Percentiles rank a stretch among this genome's conserved stretches.
Conservation (phyloP, 768 basidiomycete species). For the Dentipellis fragilis region DNA sequence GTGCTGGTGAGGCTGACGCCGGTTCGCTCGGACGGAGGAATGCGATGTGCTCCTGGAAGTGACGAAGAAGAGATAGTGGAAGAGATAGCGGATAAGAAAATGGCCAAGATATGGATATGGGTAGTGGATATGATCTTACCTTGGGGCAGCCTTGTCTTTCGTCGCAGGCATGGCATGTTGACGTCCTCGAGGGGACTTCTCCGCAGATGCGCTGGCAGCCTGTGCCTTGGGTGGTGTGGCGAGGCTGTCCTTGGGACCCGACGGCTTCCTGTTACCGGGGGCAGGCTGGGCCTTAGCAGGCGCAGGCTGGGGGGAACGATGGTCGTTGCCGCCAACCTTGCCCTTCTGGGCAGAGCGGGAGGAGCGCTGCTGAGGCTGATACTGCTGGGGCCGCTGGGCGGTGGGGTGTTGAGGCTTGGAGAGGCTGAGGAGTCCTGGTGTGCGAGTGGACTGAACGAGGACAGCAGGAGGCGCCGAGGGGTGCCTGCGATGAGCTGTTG, state of each 20-base stretch:
- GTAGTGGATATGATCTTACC: slow-evolving; percentile 21
- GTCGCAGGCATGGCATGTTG: slow-evolving; percentile 25
- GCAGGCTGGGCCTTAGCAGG: slow-evolving; percentile 19
- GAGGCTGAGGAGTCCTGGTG: slow-evolving; percentile 63
- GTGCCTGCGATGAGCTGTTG: slow-evolving; percentile 43
- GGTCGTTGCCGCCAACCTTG: slow-evolving; percentile 16
- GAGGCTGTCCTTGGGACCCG: slow-evolving; percentile 16
- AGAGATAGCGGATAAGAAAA: not conserved
- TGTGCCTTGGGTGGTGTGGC: slow-evolving; percentile 1
- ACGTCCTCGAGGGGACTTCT: slow-evolving; percentile 24
- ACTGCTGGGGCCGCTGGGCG: slow-evolving; percentile 25
- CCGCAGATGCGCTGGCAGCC: slow-evolving; percentile 5
- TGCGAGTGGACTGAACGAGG: slow-evolving; percentile 61
- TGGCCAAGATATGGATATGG: not conserved
- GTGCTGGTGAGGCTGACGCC: slow-evolving; percentile 36
- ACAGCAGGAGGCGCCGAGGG: slow-evolving; percentile 62
- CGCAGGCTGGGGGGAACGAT: slow-evolving; percentile 18
- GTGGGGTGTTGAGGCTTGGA: slow-evolving; percentile 41
- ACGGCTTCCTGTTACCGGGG: slow-evolving; percentile 22
- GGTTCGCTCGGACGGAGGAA: slow-evolving; percentile 27
- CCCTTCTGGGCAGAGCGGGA: slow-evolving; percentile 28
- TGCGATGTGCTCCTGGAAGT: slow-evolving; percentile 35
- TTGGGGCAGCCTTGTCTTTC: slow-evolving; percentile 33
- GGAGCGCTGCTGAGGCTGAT: slow-evolving; percentile 25
- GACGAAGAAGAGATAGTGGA: not conserved